Evolutionary conservation across 1,284 basidiomycete species (phyloP), one percentile per base, ranked within the genome.

Genomic region (Cutaneotrichosporon spelunceum): DNA sequence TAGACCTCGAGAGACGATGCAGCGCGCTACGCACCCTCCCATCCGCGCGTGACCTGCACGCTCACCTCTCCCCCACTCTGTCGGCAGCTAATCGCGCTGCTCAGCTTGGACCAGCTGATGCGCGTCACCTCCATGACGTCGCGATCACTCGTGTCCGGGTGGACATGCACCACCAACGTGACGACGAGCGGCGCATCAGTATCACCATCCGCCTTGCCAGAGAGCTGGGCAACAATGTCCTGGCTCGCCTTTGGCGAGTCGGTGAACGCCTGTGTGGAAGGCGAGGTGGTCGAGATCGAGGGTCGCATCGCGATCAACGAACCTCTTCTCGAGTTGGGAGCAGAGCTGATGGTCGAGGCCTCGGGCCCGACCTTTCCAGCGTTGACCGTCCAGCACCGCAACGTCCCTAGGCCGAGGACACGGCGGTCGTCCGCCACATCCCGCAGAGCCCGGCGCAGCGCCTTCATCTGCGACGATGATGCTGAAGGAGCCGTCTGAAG

Each of bases 401-500:
- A 61, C 29, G 69, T 72, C 47, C 76, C 72, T 3, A 78, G 62
- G 10, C 72, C 72, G 3, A 76, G 64, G 4, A 75, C 69, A 11
- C 73, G 63, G 4, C 68, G 64, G 65, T 68, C 62, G 45, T 77
- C 83, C 21, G 66, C 67, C 16, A 90, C 87, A 80, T 94, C 91
- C 29, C 88, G 85, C 81, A 93, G 86, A 1, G 85, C 87, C 9
- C 87, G 82, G 63, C 89, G 81, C 68, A 95, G 88, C 0, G 84
- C 82, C 67, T 89, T 87, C 87, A 91, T 91, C 60, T 86, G 84
- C 2, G 83, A 68, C 1, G 86, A 84, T 23, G 88, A 80, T 7
- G 81, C 78, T 0, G 73, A 66, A 0, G 93, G 93, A 0, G 91
- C 85, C 0, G 93, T 96, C 74, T 96, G 93, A 3, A 96, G 78